A percentile compares a stretch with the other conserved stretches of the same genome.
These are phyloP conservation scores for Cladophialophora immunda DNA, from an alignment of 2,329 filamentous ascomycete species.

Conservation along the genomic window DNA sequence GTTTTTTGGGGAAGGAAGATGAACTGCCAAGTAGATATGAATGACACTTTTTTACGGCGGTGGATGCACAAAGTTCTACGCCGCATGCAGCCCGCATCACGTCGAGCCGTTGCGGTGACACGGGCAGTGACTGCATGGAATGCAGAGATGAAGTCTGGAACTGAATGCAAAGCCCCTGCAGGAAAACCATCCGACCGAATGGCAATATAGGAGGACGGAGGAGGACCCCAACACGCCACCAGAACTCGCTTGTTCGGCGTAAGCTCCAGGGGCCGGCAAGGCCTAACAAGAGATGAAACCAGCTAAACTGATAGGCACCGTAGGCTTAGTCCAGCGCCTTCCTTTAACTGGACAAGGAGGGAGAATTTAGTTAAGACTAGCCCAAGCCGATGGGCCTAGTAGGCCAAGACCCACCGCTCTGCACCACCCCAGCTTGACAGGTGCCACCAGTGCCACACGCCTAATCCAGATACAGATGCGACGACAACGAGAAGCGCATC, in stretches of 20 bases:
- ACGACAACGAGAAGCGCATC: background rate
- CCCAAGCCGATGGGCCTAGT: background rate
- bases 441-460: background rate
- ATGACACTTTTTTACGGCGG: background rate
- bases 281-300: conserved; percentile 15
- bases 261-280: conserved; percentile 8
- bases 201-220: background rate
- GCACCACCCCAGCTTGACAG: conserved; percentile 6
- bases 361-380: background rate
- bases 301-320: background rate
- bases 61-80: background rate
- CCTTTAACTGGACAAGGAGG: conserved; percentile 6
- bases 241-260: background rate
- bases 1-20: background rate
- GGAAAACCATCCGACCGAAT: background rate
- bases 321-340: background rate
- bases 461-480: background rate
- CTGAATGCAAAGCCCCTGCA: conserved; percentile 1
- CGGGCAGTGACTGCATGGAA: background rate
- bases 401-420: background rate
- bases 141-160: background rate
- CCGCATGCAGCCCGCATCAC: background rate
- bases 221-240: background rate
- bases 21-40: background rate
- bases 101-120: conserved; percentile 5